Conservation (phyloP, 2,329 filamentous ascomycete genomes). For the Phoma sp. region DNA sequence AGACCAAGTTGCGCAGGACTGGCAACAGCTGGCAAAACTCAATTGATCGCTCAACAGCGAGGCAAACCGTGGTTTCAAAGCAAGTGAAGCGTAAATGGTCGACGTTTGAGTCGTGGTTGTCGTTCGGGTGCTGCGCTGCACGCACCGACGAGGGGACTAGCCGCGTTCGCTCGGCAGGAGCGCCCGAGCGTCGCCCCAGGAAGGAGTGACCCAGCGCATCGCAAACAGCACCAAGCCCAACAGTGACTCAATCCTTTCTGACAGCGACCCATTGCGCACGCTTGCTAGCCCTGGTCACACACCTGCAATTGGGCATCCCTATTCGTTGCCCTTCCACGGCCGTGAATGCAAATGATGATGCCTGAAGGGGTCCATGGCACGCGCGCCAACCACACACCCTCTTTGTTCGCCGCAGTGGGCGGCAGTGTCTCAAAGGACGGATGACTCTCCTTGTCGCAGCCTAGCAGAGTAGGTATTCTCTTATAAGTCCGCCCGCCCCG, state of each 20-base stretch:
- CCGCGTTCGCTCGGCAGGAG: constrained; percentile 20
- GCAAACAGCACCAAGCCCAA: constrained; percentile 25
- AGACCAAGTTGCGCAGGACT: constrained; percentile 19
- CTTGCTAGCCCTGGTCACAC: constrained; percentile 25
- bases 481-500: constrained; percentile 38
- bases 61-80: constrained; percentile 22
- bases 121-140: constrained; percentile 15
- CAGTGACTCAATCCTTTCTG: constrained; percentile 36
- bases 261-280: constrained; percentile 28
- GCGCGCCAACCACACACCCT: constrained; percentile 28
- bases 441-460: constrained; percentile 23
- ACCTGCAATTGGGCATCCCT: constrained; percentile 35
- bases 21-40: constrained; percentile 13
- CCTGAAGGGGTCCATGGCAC: constrained; percentile 33
- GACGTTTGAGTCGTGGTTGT: constrained; percentile 17
- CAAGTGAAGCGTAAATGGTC: constrained; percentile 17
- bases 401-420: constrained; percentile 28
- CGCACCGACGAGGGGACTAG: constrained; percentile 13
- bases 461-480: constrained; percentile 16
- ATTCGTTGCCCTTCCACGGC: constrained; percentile 41
- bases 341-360: constrained; percentile 28
- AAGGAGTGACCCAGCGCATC: constrained; percentile 24
- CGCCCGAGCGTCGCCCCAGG: constrained; percentile 20
- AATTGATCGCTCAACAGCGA: constrained; percentile 28
- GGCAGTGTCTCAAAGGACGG: constrained; percentile 22